A percentile compares a stretch with the other conserved stretches of the same genome.
Evolutionary conservation across 306 rosid species (phyloP).

Genomic region (Quillaja saponaria): DNA sequence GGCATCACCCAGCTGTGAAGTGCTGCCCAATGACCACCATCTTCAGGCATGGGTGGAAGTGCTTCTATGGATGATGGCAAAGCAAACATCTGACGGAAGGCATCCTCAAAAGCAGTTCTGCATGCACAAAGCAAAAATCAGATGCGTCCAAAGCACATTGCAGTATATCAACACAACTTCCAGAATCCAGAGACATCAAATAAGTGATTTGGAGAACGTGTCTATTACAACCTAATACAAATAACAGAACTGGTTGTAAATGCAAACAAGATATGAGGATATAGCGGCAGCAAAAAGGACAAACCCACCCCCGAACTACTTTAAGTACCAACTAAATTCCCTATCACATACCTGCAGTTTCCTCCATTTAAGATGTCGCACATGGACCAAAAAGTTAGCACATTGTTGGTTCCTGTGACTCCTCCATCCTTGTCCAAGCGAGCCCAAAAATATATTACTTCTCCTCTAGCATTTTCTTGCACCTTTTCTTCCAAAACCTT

Average conservation of each 20-base stretch:
- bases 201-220: neutral
- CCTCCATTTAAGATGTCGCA: constrained; percentile 95
- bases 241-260: constrained; percentile 4
- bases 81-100: constrained; percentile 69
- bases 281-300: constrained; percentile 18
- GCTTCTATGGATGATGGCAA: constrained; percentile 64
- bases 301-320: neutral
- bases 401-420: constrained; percentile 45
- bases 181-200: neutral
- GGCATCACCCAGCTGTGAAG: constrained; percentile 99
- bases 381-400: constrained; percentile 83
- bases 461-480: constrained; percentile 58
- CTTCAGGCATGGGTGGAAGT: constrained; percentile 97
- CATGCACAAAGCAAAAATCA: constrained; percentile 35
- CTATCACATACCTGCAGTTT: constrained; percentile 69
- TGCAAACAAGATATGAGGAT: constrained; percentile 23
- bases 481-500: constrained; percentile 67
- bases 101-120: constrained; percentile 79
- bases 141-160: constrained; percentile 16
- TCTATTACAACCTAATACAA: constrained; percentile 6
- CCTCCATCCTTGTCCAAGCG: constrained; percentile 60
- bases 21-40: constrained; percentile 86
- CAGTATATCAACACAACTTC: constrained; percentile 12
- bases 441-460: constrained; percentile 88
- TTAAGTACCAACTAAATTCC: constrained; percentile 1